Evolutionary conservation across 768 basidiomycete species (phyloP).

Genomic region (Mycena alexandri): DNA sequence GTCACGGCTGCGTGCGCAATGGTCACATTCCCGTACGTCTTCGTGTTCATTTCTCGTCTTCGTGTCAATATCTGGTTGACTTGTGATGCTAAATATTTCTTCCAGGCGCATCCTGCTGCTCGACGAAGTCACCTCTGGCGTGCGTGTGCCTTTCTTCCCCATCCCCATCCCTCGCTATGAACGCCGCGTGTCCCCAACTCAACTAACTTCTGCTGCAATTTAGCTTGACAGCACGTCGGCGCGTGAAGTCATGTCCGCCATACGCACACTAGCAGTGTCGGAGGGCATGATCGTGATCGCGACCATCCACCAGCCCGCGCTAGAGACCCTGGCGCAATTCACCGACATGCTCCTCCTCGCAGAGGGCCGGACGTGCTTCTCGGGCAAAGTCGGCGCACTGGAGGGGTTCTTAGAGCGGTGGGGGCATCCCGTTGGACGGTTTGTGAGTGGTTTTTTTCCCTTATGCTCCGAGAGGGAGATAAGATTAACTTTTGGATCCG

Average conservation of each 20-base stretch:
- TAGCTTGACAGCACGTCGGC: conserved; percentile 64
- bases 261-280: conserved; percentile 57
- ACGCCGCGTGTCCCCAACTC: background rate
- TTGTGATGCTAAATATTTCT: background rate
- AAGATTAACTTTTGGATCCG: background rate
- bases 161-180: background rate
- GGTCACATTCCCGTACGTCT: conserved; percentile 64
- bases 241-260: conserved; percentile 57
- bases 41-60: background rate
- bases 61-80: background rate
- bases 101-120: conserved; percentile 66
- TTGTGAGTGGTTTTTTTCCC: conserved; percentile 44
- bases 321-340: conserved; percentile 71
- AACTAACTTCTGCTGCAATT: background rate
- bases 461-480: too few relatives aligned
- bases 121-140: conserved; percentile 72
- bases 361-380: conserved; percentile 60
- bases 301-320: conserved; percentile 77
- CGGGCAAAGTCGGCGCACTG: conserved; percentile 56
- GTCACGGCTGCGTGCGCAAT: conserved; percentile 71
- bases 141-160: conserved; percentile 38
- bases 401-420: conserved; percentile 56
- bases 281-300: conserved; percentile 70
- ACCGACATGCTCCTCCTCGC: conserved; percentile 70
- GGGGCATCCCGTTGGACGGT: conserved; percentile 53